Base-by-base conservation (phyloP, 192 early-diverging fungal species). In the Coemansia sp. region DNA sequence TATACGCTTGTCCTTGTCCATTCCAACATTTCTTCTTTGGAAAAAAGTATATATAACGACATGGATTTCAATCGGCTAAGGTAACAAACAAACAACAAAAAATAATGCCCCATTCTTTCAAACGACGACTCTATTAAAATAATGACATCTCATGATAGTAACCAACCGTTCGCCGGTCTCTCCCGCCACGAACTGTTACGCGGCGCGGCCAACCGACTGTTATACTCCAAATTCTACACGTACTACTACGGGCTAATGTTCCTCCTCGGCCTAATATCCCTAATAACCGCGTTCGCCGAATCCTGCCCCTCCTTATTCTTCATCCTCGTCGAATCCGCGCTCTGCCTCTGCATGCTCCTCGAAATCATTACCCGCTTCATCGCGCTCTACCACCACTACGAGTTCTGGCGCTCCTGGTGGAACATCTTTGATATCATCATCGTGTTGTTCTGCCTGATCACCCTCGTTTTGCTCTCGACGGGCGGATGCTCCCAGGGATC, bases 271-370 rank as follows among this genome's bases (percentile, higher is more conserved):
- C 58, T 87, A 0, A 44, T 78, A 12, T 82, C 82, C 6, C 67
- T 84, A 6, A 62, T 84, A 48, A 68, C 71, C 31, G 81, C 76
- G 18, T 47, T 77, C 3, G 18, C 65, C 27, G 67, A 74, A 48
- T 61, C 58, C 6, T 84, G 85, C 46, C 87, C 84, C 14, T 87
- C 87, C 31, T 31, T 82, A 21, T 74, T 86, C 7, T 92, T 92
- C 56, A 84, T 92, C 29, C 55, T 86, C 14, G 64, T 90, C 23
- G 90, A 92, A 53, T 79, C 83, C 23, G 80, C 86, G 18, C 83
- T 92, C 47, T 90, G 90, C 52, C 46, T 85, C 16, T 87, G 86
- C 53, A 92, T 92, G 90, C 84, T 89, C 47, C 61, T 83, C 18
- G 90, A 92, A 65, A 87, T 92, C 4, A 65, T 70, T 2, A 77